These are phyloP conservation scores for Nasturtium officinale DNA, from an alignment of 345 rosid genomes.

Conservation along the genomic window DNA sequence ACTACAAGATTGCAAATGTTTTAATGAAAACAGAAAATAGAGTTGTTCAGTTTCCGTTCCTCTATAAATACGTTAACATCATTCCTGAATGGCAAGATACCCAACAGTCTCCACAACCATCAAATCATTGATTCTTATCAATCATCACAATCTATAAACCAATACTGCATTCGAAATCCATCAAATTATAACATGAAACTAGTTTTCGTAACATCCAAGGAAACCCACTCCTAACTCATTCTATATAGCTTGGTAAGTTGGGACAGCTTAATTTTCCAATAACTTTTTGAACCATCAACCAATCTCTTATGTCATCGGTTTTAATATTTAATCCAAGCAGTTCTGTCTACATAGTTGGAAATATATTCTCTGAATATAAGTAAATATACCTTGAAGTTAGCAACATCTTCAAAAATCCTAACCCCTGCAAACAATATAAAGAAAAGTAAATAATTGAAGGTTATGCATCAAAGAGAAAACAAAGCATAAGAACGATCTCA, in stretches of 20 bases:
- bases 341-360: constrained; percentile 13
- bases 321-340: background rate
- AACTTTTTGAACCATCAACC: constrained; percentile 1
- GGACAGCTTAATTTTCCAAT: background rate
- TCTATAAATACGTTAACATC: constrained; percentile 4
- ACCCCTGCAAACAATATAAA: constrained; percentile 62
- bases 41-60: constrained; percentile 11
- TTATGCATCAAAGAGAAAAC: constrained; percentile 7
- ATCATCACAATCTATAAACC: constrained; percentile 18
- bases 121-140: constrained; percentile 1
- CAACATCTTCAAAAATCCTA: constrained; percentile 90
- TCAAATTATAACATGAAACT: background rate
- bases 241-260: background rate
- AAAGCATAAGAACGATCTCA: constrained; percentile 22
- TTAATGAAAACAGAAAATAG: background rate
- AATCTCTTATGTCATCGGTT: background rate
- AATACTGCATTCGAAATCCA: background rate
- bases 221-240: background rate
- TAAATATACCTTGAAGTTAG: constrained; percentile 71
- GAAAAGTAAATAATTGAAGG: constrained; percentile 6
- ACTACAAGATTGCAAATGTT: constrained; percentile 14
- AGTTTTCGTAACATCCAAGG: background rate
- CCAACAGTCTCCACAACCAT: constrained; percentile 7
- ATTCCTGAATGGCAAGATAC: constrained; percentile 14
- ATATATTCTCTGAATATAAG: constrained; percentile 1